phyloP scores from a whole-genome alignment of 257 asterid genomes.

The Nyctanthes arbortristis region DNA sequence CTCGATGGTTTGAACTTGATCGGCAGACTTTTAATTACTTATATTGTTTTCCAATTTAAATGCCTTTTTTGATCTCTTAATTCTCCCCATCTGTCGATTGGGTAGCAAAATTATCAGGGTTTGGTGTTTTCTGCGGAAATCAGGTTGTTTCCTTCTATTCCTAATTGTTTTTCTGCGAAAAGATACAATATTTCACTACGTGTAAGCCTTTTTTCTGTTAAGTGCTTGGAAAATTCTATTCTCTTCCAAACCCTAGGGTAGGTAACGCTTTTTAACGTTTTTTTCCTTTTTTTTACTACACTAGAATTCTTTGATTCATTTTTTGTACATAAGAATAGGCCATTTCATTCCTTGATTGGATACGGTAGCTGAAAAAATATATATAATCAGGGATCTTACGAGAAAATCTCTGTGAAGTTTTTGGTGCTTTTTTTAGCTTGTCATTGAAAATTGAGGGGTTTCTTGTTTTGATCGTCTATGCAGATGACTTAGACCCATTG shows the following conservation, averaged over 20 bases:
- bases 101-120: slow-evolving; percentile 33
- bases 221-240: slow-evolving; percentile 14
- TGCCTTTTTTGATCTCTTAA: slow-evolving; percentile 22
- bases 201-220: not conserved
- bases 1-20: slow-evolving; percentile 21
- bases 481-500: not conserved
- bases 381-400: slow-evolving; percentile 40
- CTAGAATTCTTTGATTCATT: slow-evolving; percentile 41
- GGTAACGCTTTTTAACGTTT: slow-evolving; percentile 10
- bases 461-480: slow-evolving; percentile 46
- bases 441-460: slow-evolving; percentile 83
- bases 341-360: slow-evolving; percentile 15
- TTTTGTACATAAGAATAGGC: slow-evolving; percentile 28
- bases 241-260: slow-evolving; percentile 33
- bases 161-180: slow-evolving; percentile 15
- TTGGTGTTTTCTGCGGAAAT: slow-evolving; percentile 30
- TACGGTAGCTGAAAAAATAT: slow-evolving; percentile 25
- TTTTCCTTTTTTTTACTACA: not conserved
- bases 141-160: slow-evolving; percentile 22
- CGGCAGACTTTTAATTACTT: slow-evolving; percentile 19
- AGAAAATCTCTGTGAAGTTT: slow-evolving; percentile 77
- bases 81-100: slow-evolving; percentile 36
- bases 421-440: slow-evolving; percentile 88
- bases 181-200: not conserved
- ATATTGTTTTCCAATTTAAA: slow-evolving; percentile 10